These are phyloP conservation scores for Boletus pseudo-olivaceus DNA, from an alignment of 768 basidiomycete genomes.

Conservation along the genomic window DNA sequence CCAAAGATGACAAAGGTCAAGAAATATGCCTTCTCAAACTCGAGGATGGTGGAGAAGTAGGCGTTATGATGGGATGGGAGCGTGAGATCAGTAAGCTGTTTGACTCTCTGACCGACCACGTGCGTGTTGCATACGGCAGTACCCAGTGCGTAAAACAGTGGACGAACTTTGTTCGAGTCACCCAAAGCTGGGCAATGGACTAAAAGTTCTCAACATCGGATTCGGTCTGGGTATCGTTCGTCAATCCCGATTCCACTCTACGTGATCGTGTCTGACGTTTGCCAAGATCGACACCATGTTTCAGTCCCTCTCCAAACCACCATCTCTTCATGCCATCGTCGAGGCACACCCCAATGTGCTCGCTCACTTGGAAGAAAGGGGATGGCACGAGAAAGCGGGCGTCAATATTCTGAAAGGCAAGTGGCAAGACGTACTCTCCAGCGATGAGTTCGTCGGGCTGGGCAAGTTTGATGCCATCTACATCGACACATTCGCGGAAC, in stretches of 20 bases:
- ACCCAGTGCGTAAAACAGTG: constrained; percentile 75
- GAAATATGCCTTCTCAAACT: constrained; percentile 73
- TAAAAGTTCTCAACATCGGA: constrained; percentile 84
- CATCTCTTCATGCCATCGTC: constrained; percentile 80
- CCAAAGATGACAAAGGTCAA: constrained; percentile 68
- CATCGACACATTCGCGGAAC: constrained; percentile 91
- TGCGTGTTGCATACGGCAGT: constrained; percentile 19
- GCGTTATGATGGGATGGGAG: constrained; percentile 99
- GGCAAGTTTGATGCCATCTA: constrained; percentile 88
- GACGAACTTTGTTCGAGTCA: constrained; percentile 54
- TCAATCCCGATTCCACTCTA: background rate
- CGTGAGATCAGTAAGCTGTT: constrained; percentile 59
- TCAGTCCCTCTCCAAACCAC: constrained; percentile 57
- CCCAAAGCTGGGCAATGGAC: constrained; percentile 38
- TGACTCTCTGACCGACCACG: background rate
- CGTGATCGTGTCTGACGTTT: constrained; percentile 3
- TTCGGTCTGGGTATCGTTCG: constrained; percentile 91
- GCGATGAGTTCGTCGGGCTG: constrained; percentile 51
- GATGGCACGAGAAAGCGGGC: constrained; percentile 76
- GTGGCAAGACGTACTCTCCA: constrained; percentile 86
- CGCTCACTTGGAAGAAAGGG: constrained; percentile 65
- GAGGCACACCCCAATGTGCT: constrained; percentile 94
- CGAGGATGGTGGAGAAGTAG: constrained; percentile 70
- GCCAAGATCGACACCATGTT: constrained; percentile 79
- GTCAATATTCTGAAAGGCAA: constrained; percentile 84